Percentiles rank a stretch among this genome's conserved stretches.
These are phyloP conservation scores for Ophiostoma fasciatum DNA, from an alignment of 2,329 filamentous ascomycete genomes.

Conservation along the genomic window DNA sequence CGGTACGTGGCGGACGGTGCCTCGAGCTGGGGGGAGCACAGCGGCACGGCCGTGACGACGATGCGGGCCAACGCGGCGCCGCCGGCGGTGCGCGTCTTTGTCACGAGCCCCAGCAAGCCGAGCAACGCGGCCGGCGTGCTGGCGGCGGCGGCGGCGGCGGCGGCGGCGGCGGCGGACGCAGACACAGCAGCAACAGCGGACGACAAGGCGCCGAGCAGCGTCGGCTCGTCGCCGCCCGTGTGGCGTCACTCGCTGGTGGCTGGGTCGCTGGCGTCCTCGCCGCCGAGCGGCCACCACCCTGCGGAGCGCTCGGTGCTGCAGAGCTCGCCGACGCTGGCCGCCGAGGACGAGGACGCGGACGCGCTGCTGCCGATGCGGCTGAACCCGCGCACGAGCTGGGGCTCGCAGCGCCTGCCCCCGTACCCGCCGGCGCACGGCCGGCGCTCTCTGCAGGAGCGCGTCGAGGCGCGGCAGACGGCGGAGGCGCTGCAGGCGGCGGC, in stretches of 20 bases:
- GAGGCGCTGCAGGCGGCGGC: conserved; percentile 1
- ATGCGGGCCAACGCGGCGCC: neutral
- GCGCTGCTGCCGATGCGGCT: neutral
- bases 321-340: conserved; percentile 5
- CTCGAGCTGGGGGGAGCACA: too few species aligned
- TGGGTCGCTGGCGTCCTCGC: neutral
- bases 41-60: too few species aligned
- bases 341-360: conserved; percentile 6
- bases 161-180: too few species aligned
- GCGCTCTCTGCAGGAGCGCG: conserved; percentile 5
- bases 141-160: too few species aligned
- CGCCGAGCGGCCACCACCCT: neutral
- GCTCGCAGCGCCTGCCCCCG: neutral
- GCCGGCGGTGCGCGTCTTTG: neutral
- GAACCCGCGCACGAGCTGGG: conserved; percentile 2
- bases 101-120: conserved; percentile 3
- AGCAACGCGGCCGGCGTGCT: neutral
- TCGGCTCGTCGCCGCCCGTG: neutral
- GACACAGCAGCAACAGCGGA: too few species aligned
- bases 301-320: neutral
- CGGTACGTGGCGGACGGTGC: too few species aligned
- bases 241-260: conserved; percentile 1
- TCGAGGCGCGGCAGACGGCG: neutral
- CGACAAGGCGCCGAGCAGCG: conserved; percentile 2
- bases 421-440: conserved; percentile 1